Evolutionary conservation across 2,329 filamentous ascomycete genomes (phyloP), one percentile per base, ranked within the genome.

Genomic region (Colletotrichum ledebouriae): DNA sequence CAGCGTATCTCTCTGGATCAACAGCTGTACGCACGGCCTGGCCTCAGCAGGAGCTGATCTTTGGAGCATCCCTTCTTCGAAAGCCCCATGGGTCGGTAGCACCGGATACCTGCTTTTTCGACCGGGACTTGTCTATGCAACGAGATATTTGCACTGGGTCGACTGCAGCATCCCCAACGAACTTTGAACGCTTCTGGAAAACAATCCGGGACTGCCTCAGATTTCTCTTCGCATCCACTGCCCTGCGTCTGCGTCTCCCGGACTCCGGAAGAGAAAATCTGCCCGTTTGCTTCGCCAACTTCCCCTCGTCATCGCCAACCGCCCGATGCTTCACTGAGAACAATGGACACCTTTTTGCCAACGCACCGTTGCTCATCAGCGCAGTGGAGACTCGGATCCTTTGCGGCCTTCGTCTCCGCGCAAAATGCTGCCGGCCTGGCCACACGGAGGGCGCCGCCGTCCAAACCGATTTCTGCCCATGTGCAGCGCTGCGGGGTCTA

Each of bases 101-200:
- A 52, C 29, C 49, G 49, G 25, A 39, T 55, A 55, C 53, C 53
- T 52, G 25, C 34, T 29, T 29, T 34, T 56, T 41, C 17, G 29
- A 29, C 33, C 13, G 33, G 37, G 57, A 39, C 34, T 49, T 46
- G 34, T 25, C 34, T 25, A 17, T 49, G 42, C 25, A 7, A 41
- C 46, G 53, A 56, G 53, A 42, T 12, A 56, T 56, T 56, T 17
- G 53, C 42, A 42, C 44, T 52, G 34, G 39, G 20, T 33, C 41
- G 33, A 37, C 29, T 49, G 50, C 53, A 22, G 3, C 22, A 4
- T 22, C 22, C 22, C 22, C 22, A 22, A 22, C 22, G 22, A 59
- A 34, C 52, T 59, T 25, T 29, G 20, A 37, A 67, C 65, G 47
- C 60, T 64, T 67, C 65, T 67, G 65, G 60, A 67, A 67, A 52